phyloP scores from a whole-genome alignment of 192 early-diverging fungal species.

The Coemansia sp. region DNA sequence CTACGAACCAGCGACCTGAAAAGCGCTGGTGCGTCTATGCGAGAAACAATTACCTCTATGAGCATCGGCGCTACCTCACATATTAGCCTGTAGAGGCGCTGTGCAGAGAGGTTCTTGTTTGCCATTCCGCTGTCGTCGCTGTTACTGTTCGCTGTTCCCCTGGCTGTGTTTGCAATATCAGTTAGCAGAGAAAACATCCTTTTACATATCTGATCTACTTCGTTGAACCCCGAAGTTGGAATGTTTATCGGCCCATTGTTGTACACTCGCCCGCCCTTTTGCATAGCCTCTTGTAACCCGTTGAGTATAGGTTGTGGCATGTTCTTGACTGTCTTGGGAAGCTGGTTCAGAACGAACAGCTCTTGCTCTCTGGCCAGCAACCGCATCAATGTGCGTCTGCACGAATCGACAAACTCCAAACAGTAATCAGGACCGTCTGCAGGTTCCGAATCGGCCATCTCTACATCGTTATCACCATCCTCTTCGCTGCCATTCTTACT shows the following conservation, averaged over 20 bases:
- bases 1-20: conserved; percentile 12
- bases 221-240: not conserved
- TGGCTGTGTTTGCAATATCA: not conserved
- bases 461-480: conserved; percentile 8
- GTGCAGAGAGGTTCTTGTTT: not conserved
- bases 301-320: conserved; percentile 51
- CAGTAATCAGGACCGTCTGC: conserved; percentile 2
- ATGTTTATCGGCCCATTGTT: conserved; percentile 33
- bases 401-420: conserved; percentile 23
- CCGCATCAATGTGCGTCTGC: conserved; percentile 19
- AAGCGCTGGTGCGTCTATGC: conserved; percentile 16
- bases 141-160: not conserved
- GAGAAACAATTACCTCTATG: conserved; percentile 25
- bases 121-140: not conserved
- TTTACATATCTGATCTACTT: conserved; percentile 10
- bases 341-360: conserved; percentile 31
- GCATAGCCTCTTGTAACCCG: conserved; percentile 37
- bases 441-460: conserved; percentile 3
- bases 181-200: conserved; percentile 13
- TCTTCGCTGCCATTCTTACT: not conserved
- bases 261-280: conserved; percentile 31
- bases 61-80: conserved; percentile 38
- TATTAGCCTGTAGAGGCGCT: conserved; percentile 8
- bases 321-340: conserved; percentile 38
- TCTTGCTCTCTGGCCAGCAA: conserved; percentile 43